phyloP scores from a whole-genome alignment of 179 eudicot genomes.

The Heliamphora ciliata region DNA sequence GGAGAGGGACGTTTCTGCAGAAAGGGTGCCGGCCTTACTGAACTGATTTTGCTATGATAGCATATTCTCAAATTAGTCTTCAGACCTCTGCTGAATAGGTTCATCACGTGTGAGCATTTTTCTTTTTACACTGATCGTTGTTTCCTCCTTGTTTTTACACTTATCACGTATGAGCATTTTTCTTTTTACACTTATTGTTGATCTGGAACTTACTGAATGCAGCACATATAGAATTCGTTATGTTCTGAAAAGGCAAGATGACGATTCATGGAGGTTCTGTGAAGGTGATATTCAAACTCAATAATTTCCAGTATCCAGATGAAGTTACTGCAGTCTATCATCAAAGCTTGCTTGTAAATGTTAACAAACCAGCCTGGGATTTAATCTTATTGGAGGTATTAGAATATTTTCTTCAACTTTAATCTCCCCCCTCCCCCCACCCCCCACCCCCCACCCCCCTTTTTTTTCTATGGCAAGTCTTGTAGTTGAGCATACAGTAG shows the following conservation, averaged over 20 bases:
- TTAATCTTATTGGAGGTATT: constrained; percentile 5
- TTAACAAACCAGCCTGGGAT: constrained; percentile 8
- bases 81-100: neutral
- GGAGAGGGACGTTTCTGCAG: too few relatives aligned
- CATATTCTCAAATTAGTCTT: neutral
- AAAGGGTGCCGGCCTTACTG: too few relatives aligned
- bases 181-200: neutral
- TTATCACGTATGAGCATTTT: neutral
- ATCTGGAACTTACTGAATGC: constrained; percentile 25
- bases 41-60: too few relatives aligned
- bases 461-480: too few relatives aligned
- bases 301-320: constrained; percentile 7
- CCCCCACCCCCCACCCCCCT: too few relatives aligned
- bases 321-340: neutral
- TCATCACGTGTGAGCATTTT: neutral
- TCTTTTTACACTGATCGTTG: too few relatives aligned
- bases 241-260: constrained; percentile 61
- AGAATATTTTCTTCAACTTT: constrained; percentile 1
- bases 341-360: constrained; percentile 14
- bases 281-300: constrained; percentile 57
- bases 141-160: too few relatives aligned
- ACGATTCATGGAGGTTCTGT: constrained; percentile 83
- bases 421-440: too few relatives aligned
- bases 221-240: constrained; percentile 77
- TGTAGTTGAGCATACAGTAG: too few relatives aligned